Percentiles rank a stretch among this genome's conserved stretches.
These are phyloP conservation scores for Aspergillus floridensis DNA, from an alignment of 2,329 filamentous ascomycete species.

Conservation along the genomic window DNA sequence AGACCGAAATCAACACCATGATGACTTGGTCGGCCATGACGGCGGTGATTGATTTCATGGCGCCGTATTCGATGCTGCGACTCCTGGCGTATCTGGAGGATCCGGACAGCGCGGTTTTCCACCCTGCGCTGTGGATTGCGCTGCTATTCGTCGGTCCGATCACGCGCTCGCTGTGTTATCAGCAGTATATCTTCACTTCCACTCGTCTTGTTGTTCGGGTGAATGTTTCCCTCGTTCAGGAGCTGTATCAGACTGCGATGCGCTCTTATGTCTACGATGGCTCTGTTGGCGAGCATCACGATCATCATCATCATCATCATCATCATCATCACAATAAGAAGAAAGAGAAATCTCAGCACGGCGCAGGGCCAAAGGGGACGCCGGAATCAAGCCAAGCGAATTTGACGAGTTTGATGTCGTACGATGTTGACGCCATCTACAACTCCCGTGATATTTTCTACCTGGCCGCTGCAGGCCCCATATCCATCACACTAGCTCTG, in stretches of 20 bases:
- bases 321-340: background rate
- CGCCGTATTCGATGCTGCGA: constrained; percentile 55
- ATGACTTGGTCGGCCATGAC: constrained; percentile 26
- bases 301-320: background rate
- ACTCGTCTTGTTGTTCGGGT: constrained; percentile 57
- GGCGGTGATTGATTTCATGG: constrained; percentile 47
- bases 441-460: constrained; percentile 53
- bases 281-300: constrained; percentile 11
- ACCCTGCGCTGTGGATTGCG: constrained; percentile 54
- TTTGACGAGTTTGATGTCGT: constrained; percentile 58
- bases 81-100: constrained; percentile 53
- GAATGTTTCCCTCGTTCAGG: constrained; percentile 57
- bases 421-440: constrained; percentile 57
- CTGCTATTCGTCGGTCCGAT: constrained; percentile 55
- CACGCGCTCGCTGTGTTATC: constrained; percentile 51
- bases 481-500: constrained; percentile 50
- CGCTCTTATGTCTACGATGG: constrained; percentile 55
- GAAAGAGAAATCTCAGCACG: background rate
- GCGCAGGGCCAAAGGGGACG: constrained; percentile 21
- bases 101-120: constrained; percentile 45
- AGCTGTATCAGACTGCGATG: constrained; percentile 57
- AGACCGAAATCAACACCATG: constrained; percentile 26
- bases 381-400: constrained; percentile 48
- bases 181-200: constrained; percentile 59
- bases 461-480: constrained; percentile 46